A percentile compares a stretch with the other conserved stretches of the same genome.
Evolutionary conservation across 352 stramenopile species (phyloP).

Genomic region (Thalassiosira hispida): DNA sequence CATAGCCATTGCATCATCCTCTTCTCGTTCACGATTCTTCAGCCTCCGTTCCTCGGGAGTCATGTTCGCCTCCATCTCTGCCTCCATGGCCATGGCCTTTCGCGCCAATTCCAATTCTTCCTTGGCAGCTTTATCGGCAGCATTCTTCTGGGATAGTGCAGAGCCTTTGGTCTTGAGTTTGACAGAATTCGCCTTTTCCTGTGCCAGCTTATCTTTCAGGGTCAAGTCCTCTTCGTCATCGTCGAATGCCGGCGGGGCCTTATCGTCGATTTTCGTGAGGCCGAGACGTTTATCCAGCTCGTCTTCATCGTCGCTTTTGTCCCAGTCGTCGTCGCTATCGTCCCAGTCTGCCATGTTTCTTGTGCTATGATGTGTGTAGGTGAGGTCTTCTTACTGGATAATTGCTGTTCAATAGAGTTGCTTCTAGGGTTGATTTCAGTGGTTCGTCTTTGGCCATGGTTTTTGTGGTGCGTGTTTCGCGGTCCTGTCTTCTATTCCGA

Average conservation of each 20-base stretch:
- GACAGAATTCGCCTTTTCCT: constrained; percentile 45
- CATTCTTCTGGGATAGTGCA: constrained; percentile 78
- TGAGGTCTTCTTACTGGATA: not conserved
- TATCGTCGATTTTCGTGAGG: constrained; percentile 54
- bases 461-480: too few species aligned
- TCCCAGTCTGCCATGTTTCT: constrained; percentile 77
- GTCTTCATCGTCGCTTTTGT: constrained; percentile 79
- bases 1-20: constrained; percentile 76
- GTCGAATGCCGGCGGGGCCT: constrained; percentile 61
- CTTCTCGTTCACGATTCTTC: constrained; percentile 63
- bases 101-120: constrained; percentile 79
- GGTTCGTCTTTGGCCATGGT: not conserved
- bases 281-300: constrained; percentile 73
- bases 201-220: constrained; percentile 76
- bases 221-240: constrained; percentile 84
- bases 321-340: constrained; percentile 82
- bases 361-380: not conserved
- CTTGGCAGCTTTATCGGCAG: constrained; percentile 59
- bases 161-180: constrained; percentile 82
- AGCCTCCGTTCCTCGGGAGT: constrained; percentile 69
- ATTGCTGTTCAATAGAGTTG: not conserved
- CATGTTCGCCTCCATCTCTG: constrained; percentile 83
- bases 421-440: too few species aligned
- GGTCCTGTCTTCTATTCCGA: too few species aligned
- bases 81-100: constrained; percentile 82